Conservation (phyloP, 129 eudicot species). For the Flaveria bidentis region DNA sequence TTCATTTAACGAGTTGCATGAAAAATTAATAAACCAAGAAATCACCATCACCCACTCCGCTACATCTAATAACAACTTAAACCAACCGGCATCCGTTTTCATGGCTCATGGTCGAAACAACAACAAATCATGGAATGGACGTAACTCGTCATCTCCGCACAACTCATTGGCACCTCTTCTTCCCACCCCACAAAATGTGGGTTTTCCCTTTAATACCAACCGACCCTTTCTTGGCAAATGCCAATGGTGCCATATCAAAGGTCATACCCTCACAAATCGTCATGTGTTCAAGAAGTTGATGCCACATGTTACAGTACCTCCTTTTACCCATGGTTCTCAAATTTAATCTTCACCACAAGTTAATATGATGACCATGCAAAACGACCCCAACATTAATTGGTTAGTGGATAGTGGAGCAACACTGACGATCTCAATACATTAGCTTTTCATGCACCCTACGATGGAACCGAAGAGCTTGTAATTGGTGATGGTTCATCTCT, state of each 20-base stretch:
- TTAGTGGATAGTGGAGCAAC: too few species aligned
- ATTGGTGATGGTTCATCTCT: too few species aligned
- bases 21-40: neutral
- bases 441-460: too few species aligned
- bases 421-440: too few species aligned
- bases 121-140: neutral
- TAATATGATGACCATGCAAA: too few species aligned
- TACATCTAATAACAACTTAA: neutral
- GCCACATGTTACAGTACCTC: too few species aligned
- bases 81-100: neutral
- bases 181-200: neutral
- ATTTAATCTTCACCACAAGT: too few species aligned
- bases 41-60: neutral
- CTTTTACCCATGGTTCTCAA: too few species aligned
- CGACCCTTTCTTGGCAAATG: neutral
- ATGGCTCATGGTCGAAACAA: neutral
- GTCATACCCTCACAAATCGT: neutral
- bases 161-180: too few species aligned
- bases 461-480: too few species aligned
- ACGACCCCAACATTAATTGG: too few species aligned
- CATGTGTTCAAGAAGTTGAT: neutral
- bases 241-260: neutral
- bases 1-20: neutral
- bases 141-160: neutral
- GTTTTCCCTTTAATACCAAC: too few species aligned